phyloP scores from a whole-genome alignment of 1,139 yeast genomes.

The Kodamaea derodonti region DNA sequence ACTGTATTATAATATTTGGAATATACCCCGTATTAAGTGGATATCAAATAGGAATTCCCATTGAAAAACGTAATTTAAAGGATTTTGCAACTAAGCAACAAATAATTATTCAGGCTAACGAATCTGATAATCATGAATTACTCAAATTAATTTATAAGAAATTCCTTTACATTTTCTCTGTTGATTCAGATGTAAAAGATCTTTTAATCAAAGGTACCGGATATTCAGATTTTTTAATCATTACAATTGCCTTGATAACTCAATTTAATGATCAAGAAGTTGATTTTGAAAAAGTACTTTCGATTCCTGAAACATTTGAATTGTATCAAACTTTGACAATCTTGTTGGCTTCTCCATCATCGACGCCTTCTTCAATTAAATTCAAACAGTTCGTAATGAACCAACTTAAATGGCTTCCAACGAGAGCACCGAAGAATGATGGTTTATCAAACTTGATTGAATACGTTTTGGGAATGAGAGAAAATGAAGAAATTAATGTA shows the following conservation, averaged over 20 bases:
- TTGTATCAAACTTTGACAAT: slow-evolving; percentile 54
- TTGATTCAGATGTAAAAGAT: slow-evolving; percentile 49
- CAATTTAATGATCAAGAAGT: slow-evolving; percentile 11
- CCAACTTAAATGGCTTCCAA: slow-evolving; percentile 51
- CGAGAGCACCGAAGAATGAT: slow-evolving; percentile 47
- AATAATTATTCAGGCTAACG: slow-evolving; percentile 18
- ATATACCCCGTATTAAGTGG: slow-evolving; percentile 59
- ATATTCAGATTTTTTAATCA: slow-evolving; percentile 60
- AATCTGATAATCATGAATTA: slow-evolving; percentile 11
- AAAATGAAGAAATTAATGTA: slow-evolving; percentile 62
- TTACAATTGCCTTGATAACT: slow-evolving; percentile 49
- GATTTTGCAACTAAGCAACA: slow-evolving; percentile 32
- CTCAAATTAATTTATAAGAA: slow-evolving; percentile 33
- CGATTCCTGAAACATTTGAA: slow-evolving; percentile 56
- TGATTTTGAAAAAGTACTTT: slow-evolving; percentile 10
- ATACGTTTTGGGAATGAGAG: slow-evolving; percentile 72
- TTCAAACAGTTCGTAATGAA: slow-evolving; percentile 42
- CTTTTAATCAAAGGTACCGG: slow-evolving; percentile 69
- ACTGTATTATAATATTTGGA: slow-evolving; percentile 64
- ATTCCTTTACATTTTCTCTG: slow-evolving; percentile 30
- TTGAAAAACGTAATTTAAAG: slow-evolving; percentile 54
- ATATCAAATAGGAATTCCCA: slow-evolving; percentile 60
- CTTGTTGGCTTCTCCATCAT: slow-evolving; percentile 38
- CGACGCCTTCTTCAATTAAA: neutral
- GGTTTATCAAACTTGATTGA: slow-evolving; percentile 76